These are phyloP conservation scores for Liquidambar formosana DNA, from an alignment of 164 flowering plant genomes.

Conservation along the genomic window DNA sequence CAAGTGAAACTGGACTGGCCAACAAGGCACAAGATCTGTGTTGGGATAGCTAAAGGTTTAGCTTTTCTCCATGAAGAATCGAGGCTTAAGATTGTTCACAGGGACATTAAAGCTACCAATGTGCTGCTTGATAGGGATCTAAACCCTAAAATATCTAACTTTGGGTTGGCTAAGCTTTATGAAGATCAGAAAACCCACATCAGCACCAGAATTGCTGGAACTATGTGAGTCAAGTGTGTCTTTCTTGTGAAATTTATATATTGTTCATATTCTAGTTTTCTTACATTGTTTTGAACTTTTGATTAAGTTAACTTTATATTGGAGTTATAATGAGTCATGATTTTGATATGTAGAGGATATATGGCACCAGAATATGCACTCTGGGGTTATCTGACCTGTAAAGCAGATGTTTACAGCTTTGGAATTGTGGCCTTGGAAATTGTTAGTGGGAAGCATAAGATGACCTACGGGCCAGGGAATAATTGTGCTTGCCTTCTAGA, in stretches of 20 bases:
- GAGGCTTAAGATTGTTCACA: no score
- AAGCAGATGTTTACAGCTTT: conserved; percentile 21
- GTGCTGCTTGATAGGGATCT: no score
- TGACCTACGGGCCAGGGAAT: conserved; percentile 5
- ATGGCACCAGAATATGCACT: conserved; percentile 19
- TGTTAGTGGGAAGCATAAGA: conserved; percentile 18
- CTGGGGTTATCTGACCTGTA: conserved; percentile 15
- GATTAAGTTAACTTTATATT: background rate
- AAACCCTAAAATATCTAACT: no score
- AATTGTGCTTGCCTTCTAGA: conserved; percentile 11
- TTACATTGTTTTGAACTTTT: background rate
- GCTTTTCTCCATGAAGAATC: no score
- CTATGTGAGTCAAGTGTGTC: background rate
- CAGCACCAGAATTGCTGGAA: conserved; percentile 12
- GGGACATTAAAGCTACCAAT: no score
- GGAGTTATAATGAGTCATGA: background rate
- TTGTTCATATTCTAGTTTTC: background rate
- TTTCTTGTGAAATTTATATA: background rate
- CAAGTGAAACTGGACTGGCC: no score
- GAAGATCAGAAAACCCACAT: conserved; percentile 7
- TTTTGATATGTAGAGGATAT: conserved; percentile 11
- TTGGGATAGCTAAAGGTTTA: no score
- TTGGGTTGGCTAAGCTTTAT: conserved; percentile 9
- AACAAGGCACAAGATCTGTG: no score
- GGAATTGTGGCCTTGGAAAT: conserved; percentile 20